phyloP scores from a whole-genome alignment of 225 moss, liverwort and hornwort genomes.

The Neckera pumila region DNA sequence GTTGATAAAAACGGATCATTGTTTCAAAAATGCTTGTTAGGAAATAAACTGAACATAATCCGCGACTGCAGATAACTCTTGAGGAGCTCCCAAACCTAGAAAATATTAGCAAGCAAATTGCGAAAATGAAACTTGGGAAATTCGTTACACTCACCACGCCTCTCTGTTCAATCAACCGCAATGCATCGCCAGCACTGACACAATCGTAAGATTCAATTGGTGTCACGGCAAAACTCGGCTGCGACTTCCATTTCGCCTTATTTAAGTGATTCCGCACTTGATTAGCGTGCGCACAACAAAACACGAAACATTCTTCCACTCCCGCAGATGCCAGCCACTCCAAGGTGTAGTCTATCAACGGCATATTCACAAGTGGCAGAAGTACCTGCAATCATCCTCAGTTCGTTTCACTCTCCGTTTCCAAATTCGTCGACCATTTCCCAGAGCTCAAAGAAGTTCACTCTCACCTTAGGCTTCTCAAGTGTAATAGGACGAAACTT shows the following conservation, averaged over 20 bases:
- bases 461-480: slow-evolving; percentile 84
- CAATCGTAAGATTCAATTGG: slow-evolving; percentile 88
- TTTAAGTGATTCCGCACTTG: slow-evolving; percentile 75
- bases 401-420: background rate
- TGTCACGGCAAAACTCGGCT: slow-evolving; percentile 69
- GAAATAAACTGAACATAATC: background rate
- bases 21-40: background rate
- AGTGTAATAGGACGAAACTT: slow-evolving; percentile 96
- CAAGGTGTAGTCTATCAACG: slow-evolving; percentile 93
- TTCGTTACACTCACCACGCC: slow-evolving; percentile 56
- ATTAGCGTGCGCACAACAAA: slow-evolving; percentile 88
- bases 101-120: background rate
- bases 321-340: slow-evolving; percentile 95
- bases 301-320: slow-evolving; percentile 92
- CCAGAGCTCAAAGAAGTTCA: background rate
- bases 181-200: slow-evolving; percentile 97
- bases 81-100: background rate
- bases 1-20: background rate
- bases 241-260: slow-evolving; percentile 66
- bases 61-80: background rate
- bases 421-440: background rate
- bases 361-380: slow-evolving; percentile 93
- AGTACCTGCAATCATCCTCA: slow-evolving; percentile 51
- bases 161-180: slow-evolving; percentile 84
- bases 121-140: background rate